A percentile compares a stretch with the other conserved stretches of the same genome.
These are phyloP conservation scores for Nitzschia sp. DNA, from an alignment of 108 stramenopile species.

Conservation along the genomic window DNA sequence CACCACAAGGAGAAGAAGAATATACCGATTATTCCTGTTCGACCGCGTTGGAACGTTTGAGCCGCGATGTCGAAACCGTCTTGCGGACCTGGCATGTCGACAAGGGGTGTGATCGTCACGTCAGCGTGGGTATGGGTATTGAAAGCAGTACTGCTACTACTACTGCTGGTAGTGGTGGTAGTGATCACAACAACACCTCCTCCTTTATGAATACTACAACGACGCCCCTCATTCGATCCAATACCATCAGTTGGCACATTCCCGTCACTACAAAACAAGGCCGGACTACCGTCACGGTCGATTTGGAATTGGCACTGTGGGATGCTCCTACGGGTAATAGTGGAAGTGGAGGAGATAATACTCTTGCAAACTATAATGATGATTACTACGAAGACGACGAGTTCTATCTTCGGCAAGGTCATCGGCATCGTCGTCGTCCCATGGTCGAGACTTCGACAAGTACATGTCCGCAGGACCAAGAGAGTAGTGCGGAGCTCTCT, in stretches of 20 bases:
- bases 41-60: slow-evolving; percentile 77
- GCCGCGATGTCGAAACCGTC: slow-evolving; percentile 76
- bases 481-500: neutral
- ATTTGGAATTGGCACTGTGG: slow-evolving; percentile 70
- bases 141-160: too few relatives aligned
- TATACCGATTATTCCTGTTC: slow-evolving; percentile 88
- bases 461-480: neutral
- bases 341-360: too few relatives aligned
- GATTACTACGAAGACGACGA: neutral
- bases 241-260: slow-evolving; percentile 32
- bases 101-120: slow-evolving; percentile 75
- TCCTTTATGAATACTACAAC: slow-evolving; percentile 4
- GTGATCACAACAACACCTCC: neutral
- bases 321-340: slow-evolving; percentile 50
- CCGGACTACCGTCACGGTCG: slow-evolving; percentile 38
- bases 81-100: slow-evolving; percentile 79
- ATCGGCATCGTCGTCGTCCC: too few relatives aligned
- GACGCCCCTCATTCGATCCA: slow-evolving; percentile 38
- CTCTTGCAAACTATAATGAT: neutral
- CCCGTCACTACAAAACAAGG: slow-evolving; percentile 16
- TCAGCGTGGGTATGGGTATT: slow-evolving; percentile 23
- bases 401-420: too few relatives aligned
- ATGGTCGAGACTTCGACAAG: neutral
- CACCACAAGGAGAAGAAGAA: slow-evolving; percentile 70
- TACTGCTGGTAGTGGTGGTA: neutral